These are phyloP conservation scores for Tetracladium setigerum DNA, from an alignment of 495 filamentous ascomycete genomes.

Conservation along the genomic window DNA sequence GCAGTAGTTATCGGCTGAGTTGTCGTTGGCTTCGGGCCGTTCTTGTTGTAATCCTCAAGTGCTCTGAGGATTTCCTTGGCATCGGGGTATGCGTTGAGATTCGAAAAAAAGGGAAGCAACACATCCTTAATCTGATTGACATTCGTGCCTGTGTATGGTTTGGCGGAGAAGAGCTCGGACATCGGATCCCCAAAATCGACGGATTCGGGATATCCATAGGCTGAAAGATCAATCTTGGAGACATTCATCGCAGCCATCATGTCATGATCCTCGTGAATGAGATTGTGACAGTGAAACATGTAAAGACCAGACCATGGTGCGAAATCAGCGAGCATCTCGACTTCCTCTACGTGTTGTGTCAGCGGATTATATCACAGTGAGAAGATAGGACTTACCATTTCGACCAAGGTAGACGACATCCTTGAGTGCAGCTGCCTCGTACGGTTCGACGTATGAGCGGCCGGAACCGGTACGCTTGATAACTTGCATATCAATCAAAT, in stretches of 20 bases:
- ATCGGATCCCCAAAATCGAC: not conserved
- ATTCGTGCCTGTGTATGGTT: not conserved
- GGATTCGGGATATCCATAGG: not conserved
- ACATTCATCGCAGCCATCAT: constrained; percentile 58
- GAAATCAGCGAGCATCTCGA: constrained; percentile 40
- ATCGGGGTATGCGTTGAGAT: not conserved
- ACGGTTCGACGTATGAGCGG: constrained; percentile 30
- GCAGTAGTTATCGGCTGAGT: too few species aligned
- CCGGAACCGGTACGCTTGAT: constrained; percentile 34
- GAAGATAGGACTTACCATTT: not conserved
- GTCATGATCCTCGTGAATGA: constrained; percentile 52
- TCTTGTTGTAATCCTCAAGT: not conserved
- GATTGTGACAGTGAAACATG: constrained; percentile 52
- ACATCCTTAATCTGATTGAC: not conserved
- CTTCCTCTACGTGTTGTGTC: constrained; percentile 31
- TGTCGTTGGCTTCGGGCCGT: not conserved
- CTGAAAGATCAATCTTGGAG: constrained; percentile 23
- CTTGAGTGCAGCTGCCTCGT: constrained; percentile 43
- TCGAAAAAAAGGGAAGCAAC: not conserved
- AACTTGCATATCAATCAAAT: constrained; percentile 51
- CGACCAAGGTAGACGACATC: constrained; percentile 41
- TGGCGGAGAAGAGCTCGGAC: not conserved
- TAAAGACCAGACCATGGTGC: constrained; percentile 47
- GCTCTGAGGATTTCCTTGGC: not conserved
- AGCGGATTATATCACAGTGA: not conserved